Evolutionary conservation across 1,284 basidiomycete species (phyloP).

Genomic region (Microbotryum silenes-acaulis): DNA sequence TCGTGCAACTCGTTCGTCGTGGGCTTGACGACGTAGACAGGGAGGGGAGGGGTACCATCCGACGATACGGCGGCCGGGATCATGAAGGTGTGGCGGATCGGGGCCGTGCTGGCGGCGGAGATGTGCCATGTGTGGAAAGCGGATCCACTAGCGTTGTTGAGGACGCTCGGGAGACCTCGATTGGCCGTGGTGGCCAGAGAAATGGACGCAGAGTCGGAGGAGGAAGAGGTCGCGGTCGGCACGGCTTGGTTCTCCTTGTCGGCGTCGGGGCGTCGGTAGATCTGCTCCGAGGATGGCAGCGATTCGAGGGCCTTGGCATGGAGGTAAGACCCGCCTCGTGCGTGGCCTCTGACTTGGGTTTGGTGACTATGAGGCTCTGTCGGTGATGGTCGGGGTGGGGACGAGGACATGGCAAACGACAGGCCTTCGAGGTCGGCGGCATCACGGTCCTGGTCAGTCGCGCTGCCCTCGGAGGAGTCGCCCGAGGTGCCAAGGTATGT

Average conservation of each 20-base stretch:
- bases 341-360: too few relatives aligned
- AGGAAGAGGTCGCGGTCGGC: too few relatives aligned
- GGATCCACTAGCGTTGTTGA: constrained; percentile 1
- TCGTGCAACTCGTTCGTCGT: not conserved
- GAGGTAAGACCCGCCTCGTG: too few relatives aligned
- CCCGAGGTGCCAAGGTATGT: constrained; percentile 6
- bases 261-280: too few relatives aligned
- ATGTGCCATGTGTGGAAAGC: not conserved
- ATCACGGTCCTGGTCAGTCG: constrained; percentile 10
- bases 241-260: too few relatives aligned
- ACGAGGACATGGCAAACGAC: constrained; percentile 23
- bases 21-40: not conserved
- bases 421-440: constrained; percentile 22
- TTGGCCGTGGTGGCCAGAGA: not conserved
- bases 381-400: constrained; percentile 2
- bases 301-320: too few relatives aligned
- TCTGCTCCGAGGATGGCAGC: too few relatives aligned
- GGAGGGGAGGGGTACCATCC: not conserved
- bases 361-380: not conserved
- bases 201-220: not conserved
- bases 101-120: not conserved
- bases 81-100: not conserved
- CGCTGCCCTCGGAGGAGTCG: constrained; percentile 20
- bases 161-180: not conserved
- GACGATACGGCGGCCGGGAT: not conserved